Percentiles rank a stretch among this genome's conserved stretches.
Conservation (phyloP, 2,329 filamentous ascomycete species). For the Ceratocystiopsis brevicomis region DNA sequence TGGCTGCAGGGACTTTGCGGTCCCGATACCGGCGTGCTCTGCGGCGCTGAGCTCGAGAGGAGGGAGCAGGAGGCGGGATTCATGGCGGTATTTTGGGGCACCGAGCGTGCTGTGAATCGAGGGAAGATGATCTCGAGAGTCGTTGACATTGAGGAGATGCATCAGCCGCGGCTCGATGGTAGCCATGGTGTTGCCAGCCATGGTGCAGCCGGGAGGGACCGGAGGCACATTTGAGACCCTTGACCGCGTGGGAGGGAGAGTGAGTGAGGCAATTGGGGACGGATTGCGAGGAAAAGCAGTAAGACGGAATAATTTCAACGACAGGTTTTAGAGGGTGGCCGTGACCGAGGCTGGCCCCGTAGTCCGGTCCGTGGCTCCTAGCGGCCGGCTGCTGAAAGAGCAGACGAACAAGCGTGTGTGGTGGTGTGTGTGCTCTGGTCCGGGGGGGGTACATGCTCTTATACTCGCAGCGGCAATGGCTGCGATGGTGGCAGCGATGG, state of each 20-base stretch:
- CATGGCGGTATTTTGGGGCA: slow-evolving; percentile 15
- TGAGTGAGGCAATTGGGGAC: background rate
- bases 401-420: no score
- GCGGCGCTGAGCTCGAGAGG: slow-evolving; percentile 29
- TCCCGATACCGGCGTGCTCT: background rate
- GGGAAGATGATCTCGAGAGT: slow-evolving; percentile 20
- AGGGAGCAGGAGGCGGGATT: slow-evolving; percentile 21
- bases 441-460: no score
- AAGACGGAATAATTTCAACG: no score
- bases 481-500: no score
- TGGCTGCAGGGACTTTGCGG: background rate
- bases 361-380: no score
- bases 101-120: slow-evolving; percentile 23
- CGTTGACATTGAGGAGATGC: slow-evolving; percentile 36
- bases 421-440: no score
- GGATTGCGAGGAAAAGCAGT: no score
- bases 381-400: no score
- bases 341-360: no score
- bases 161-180: slow-evolving; percentile 51
- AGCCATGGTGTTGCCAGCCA: slow-evolving; percentile 43
- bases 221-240: slow-evolving; percentile 18
- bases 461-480: background rate
- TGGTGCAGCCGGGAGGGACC: slow-evolving; percentile 21
- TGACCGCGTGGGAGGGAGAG: background rate
- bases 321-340: no score